These are phyloP conservation scores for Trypanosoma cruzi DNA, from an alignment of 208 protist species.

Conservation along the genomic window DNA sequence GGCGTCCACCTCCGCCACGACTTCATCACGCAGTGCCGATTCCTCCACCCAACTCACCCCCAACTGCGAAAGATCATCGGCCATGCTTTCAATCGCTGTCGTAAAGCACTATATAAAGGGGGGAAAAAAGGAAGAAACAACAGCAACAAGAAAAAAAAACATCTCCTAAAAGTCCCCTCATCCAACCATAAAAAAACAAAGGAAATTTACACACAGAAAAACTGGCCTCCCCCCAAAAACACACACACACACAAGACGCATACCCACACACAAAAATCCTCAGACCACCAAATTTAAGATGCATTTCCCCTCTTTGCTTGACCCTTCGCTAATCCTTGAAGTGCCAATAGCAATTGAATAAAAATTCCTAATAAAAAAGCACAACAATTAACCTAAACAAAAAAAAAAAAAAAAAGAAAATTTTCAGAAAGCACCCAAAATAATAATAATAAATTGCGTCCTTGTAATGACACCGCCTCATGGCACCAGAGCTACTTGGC, in stretches of 20 bases:
- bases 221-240: not conserved
- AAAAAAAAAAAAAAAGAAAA: constrained; percentile 30
- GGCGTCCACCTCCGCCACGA: constrained; percentile 52
- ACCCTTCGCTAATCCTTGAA: not conserved
- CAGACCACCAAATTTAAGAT: not conserved
- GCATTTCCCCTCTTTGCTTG: not conserved
- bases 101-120: not conserved
- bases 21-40: constrained; percentile 47
- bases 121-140: not conserved
- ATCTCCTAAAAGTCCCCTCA: not conserved
- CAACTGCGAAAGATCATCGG: constrained; percentile 52
- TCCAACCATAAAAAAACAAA: not conserved
- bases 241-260: not conserved
- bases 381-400: not conserved
- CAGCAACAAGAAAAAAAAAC: not conserved
- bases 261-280: no score
- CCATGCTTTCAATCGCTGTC: constrained; percentile 17
- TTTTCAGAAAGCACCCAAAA: not conserved
- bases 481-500: not conserved
- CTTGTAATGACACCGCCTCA: not conserved
- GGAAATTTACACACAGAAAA: not conserved
- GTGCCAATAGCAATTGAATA: not conserved
- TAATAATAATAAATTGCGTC: not conserved
- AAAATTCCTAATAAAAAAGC: not conserved
- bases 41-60: constrained; percentile 59